Evolutionary conservation across 129 eudicot genomes (phyloP).

Genomic region (Flaveria bidentis): DNA sequence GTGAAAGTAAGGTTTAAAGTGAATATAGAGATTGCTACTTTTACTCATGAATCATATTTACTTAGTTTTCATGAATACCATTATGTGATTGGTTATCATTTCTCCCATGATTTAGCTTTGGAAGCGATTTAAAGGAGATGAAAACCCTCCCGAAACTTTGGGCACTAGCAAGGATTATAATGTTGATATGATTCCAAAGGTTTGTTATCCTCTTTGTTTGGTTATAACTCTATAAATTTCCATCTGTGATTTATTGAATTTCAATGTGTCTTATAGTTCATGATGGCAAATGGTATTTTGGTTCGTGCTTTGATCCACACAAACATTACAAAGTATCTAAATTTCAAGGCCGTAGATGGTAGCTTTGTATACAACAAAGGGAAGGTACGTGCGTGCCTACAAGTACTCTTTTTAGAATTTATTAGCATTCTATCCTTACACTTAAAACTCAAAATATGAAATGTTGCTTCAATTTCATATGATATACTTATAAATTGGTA

Average conservation of each 20-base stretch:
- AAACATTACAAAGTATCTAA: slow-evolving; percentile 81
- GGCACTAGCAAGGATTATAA: slow-evolving; percentile 88
- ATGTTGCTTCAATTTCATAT: slow-evolving; percentile 8
- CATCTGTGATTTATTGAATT: background rate
- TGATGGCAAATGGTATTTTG: slow-evolving; percentile 91
- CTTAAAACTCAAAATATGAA: background rate
- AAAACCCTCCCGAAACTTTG: slow-evolving; percentile 57
- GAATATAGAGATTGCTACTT: slow-evolving; percentile 14
- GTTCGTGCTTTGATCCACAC: slow-evolving; percentile 89
- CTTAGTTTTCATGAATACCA: background rate
- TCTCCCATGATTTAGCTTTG: slow-evolving; percentile 56
- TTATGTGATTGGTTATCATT: background rate
- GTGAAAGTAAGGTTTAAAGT: slow-evolving; percentile 7
- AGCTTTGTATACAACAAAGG: slow-evolving; percentile 94
- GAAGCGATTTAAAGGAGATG: slow-evolving; percentile 85
- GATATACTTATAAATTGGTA: slow-evolving; percentile 19
- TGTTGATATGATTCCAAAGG: slow-evolving; percentile 97
- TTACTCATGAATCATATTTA: slow-evolving; percentile 1
- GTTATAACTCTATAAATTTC: background rate
- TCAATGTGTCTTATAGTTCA: slow-evolving; percentile 57
- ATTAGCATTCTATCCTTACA: background rate
- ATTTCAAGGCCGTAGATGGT: slow-evolving; percentile 95
- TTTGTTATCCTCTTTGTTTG: background rate
- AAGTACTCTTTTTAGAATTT: slow-evolving; percentile 4
- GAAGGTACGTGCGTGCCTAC: slow-evolving; percentile 52